These are phyloP conservation scores for Pestalotiopsis sp. DNA, from an alignment of 2,329 filamentous ascomycete genomes.

Conservation along the genomic window DNA sequence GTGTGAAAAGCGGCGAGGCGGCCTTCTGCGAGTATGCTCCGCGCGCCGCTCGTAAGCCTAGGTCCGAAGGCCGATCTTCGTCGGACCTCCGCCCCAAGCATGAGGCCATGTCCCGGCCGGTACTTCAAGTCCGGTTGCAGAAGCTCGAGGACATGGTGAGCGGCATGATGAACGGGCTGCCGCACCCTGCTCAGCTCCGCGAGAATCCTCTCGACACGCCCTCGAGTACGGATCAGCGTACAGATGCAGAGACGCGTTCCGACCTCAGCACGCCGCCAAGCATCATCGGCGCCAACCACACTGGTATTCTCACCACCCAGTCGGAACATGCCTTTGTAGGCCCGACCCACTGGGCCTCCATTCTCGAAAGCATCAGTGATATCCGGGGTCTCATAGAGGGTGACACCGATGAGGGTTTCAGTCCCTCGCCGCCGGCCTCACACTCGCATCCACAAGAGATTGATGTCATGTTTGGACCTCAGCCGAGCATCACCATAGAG, in stretches of 20 bases:
- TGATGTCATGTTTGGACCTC: constrained; percentile 31
- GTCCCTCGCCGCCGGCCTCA: constrained; percentile 27
- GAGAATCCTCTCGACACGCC: constrained; percentile 27
- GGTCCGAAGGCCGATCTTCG: constrained; percentile 33
- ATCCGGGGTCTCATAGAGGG: constrained; percentile 35
- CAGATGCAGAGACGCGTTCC: constrained; percentile 29
- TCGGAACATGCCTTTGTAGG: constrained; percentile 35
- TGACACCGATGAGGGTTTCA: constrained; percentile 25
- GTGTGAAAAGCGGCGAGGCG: constrained; percentile 38
- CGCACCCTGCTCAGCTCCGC: constrained; percentile 22
- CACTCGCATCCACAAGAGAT: constrained; percentile 23
- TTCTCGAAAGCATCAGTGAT: constrained; percentile 38
- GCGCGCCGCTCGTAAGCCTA: constrained; percentile 32
- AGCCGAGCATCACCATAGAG: constrained; percentile 31
- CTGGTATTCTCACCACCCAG: constrained; percentile 19
- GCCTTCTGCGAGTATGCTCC: constrained; percentile 39
- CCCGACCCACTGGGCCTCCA: constrained; percentile 36
- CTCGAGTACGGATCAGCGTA: constrained; percentile 30
- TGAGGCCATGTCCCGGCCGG: constrained; percentile 31
- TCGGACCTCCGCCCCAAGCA: constrained; percentile 26
- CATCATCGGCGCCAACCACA: constrained; percentile 10
- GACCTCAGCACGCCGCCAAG: constrained; percentile 32
- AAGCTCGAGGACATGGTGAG: constrained; percentile 39
- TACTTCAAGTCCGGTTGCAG: constrained; percentile 36
- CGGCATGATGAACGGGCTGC: constrained; percentile 20